Base-by-base conservation (phyloP, 176 grass and related monocot genomes). In the Ananas comosus region DNA sequence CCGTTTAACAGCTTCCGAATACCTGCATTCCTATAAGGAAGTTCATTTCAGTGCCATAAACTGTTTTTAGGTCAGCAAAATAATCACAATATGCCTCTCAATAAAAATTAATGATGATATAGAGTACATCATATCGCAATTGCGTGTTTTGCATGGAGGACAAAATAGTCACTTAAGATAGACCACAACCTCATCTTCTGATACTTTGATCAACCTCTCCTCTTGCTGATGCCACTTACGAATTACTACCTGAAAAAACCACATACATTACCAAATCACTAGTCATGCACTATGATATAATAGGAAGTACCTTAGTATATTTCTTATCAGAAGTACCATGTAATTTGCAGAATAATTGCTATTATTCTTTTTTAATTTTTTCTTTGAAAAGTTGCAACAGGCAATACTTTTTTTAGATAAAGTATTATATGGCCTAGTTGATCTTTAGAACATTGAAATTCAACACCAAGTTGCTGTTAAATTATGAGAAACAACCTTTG, bases 21-120 rank as follows among this genome's bases (percentile, higher is more conserved):
- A 96, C 75, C 88, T 85, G 68, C 75, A 72, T 73, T 91, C 92
- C 92, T 96, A 85, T 73, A 64, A 78, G 13, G 77, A 96, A 88
- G 23, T 29, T 75, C 74, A 78, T 16, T 58, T 86, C 42, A 85
- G 79, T 71, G 74, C 68, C 49, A 24, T 4, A 64, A 48, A 17
- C 51, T 14, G 5, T 33, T 33, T 33, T 33, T 33, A 33, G 29
- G 29, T 4, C n/a, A 56, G 53, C n/a, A 14, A 56, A 56, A 56
- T 56, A 59, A n/a, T 21, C n/a, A 59, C n/a, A 59, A 6, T 1
- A 14, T 9, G 56, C 33, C 33, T 42, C 33, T 42, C 4, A 42
- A 42, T 42, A 42, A 42, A 42, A 42, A 42, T 42, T 42, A 4
- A 42, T 42, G 33, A 7, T 42, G 33, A 42, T 42, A 42, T 42